Base-by-base conservation (phyloP, 2,329 filamentous ascomycete species). In the Colletotrichum destructivum region DNA sequence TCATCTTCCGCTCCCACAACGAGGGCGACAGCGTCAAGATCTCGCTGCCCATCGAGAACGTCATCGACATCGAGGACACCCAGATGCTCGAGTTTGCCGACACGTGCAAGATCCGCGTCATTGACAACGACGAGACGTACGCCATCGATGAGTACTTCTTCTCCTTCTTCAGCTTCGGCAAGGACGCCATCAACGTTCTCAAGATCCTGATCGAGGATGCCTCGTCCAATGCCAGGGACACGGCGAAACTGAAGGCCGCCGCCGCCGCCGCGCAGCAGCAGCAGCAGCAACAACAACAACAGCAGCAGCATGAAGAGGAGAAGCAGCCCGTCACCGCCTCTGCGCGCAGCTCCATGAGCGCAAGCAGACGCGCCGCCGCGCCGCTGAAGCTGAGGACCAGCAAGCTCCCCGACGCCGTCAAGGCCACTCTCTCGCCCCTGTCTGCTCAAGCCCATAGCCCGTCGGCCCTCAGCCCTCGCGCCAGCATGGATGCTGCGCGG, bases 61-160 rank as follows among this genome's bases (percentile, higher is more conserved):
- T 98, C 23, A 91, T 98, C 69, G 96, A 98, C 76, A 91, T 98
- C 56, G 96, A 98, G 80, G 94, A 98, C 75, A 96, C 92, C 59
- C 92, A 94, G 68, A 94, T 98, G 83, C 88, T 97, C 66, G 94
- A 97, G 74, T 95, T 97, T 80, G 94, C 95, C 26, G 94, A 98
- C 74, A 98, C 96, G 0, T 93, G 97, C 84, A 98, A 97, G 82
- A 91, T 99, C 73, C 90, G 94, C 47, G 94, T 98, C 54, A 91
- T 98, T 68, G 95, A 98, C 78, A 97, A 95, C 74, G 94, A 96
- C 74, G 96, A 98, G 81, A 97, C 94, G 0, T 98, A 93, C 82
- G 95, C 95, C 3, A 94, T 98, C 74, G 96, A 99, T 77, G 96
- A 99, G 91, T 98, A 98, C 80, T 98, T 97, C 80, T 98, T 99